These are phyloP conservation scores for Venturia pyrina DNA, from an alignment of 2,329 filamentous ascomycete genomes.

Conservation along the genomic window DNA sequence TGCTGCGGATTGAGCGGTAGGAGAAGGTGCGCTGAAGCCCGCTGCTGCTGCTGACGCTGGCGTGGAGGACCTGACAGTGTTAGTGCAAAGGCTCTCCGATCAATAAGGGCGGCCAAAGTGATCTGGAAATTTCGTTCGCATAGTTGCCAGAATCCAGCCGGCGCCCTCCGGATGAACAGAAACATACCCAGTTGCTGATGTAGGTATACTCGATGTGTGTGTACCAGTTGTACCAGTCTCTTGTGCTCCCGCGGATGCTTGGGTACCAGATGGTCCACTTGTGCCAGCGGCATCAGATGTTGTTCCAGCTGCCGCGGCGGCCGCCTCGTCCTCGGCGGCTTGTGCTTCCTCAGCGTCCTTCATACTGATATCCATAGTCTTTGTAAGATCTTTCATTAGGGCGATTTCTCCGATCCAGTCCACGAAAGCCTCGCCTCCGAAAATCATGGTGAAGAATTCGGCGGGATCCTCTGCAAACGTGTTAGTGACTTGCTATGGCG, in stretches of 20 bases:
- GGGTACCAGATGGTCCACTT: conserved; percentile 9
- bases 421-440: conserved; percentile 88
- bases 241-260: conserved; percentile 17
- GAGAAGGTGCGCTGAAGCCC: background rate
- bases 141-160: background rate
- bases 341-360: conserved; percentile 63
- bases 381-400: conserved; percentile 95
- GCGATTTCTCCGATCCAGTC: conserved; percentile 98
- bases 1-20: background rate
- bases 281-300: conserved; percentile 30
- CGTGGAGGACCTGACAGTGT: background rate
- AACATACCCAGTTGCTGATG: background rate
- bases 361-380: conserved; percentile 97
- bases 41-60: background rate
- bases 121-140: too few species aligned
- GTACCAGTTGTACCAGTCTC: conserved; percentile 14
- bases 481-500: conserved; percentile 9
- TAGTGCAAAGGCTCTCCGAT: background rate
- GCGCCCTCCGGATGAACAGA: background rate
- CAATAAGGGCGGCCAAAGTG: background rate
- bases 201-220: background rate
- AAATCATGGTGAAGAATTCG: conserved; percentile 98
- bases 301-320: conserved; percentile 34
- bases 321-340: conserved; percentile 54
- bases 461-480: conserved; percentile 63